A percentile compares a stretch with the other conserved stretches of the same genome.
These are phyloP conservation scores for Pleomassaria siparia DNA, from an alignment of 2,329 filamentous ascomycete species.

Conservation along the genomic window DNA sequence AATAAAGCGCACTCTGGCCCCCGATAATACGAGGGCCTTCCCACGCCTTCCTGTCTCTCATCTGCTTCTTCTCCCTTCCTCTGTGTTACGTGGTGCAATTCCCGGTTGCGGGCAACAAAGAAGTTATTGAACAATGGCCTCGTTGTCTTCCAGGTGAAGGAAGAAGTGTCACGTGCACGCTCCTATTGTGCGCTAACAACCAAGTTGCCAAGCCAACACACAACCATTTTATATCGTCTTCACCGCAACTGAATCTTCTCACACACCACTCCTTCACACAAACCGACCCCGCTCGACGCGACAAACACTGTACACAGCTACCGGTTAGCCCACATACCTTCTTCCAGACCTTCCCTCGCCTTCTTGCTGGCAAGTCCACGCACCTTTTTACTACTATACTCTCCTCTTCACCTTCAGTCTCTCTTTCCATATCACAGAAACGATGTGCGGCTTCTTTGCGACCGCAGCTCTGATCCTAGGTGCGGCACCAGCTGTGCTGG, in stretches of 20 bases:
- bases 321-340: background rate
- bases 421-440: too few relatives aligned
- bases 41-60: conserved; percentile 16
- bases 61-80: conserved; percentile 16
- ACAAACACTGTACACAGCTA: background rate
- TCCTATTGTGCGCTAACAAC: conserved; percentile 21
- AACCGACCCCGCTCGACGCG: background rate
- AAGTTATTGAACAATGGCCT: conserved; percentile 29
- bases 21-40: conserved; percentile 14
- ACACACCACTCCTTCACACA: background rate
- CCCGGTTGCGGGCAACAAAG: conserved; percentile 18
- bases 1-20: conserved; percentile 30
- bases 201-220: conserved; percentile 15
- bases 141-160: conserved; percentile 30
- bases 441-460: background rate
- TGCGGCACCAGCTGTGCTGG: conserved; percentile 21
- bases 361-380: conserved; percentile 1
- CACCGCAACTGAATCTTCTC: conserved; percentile 2
- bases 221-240: conserved; percentile 5
- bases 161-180: conserved; percentile 16
- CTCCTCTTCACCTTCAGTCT: too few relatives aligned
- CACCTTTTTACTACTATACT: background rate
- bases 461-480: conserved; percentile 19
- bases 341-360: background rate
- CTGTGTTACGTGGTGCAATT: conserved; percentile 17